Evolutionary conservation across 1,284 basidiomycete species (phyloP), one percentile per base, ranked within the genome.

Genomic region (Microbotryum violaceum): DNA sequence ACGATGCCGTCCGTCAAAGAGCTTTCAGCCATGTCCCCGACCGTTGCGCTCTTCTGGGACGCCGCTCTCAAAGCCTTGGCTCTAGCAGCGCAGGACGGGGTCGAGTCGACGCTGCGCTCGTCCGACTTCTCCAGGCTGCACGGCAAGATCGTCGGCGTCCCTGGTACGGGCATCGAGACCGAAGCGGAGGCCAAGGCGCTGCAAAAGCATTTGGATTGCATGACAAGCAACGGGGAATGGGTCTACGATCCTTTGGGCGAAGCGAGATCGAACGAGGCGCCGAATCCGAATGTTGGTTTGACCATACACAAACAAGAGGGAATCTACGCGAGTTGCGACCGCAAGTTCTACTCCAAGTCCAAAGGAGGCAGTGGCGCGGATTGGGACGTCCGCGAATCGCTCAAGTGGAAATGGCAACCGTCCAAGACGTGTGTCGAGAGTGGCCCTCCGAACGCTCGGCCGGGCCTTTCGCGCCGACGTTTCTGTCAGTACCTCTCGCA

Each of bases 301-400:
- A 64, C 68, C 10, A 67, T 73, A 1, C 73, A 73, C 67, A 74
- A 74, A 61, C 72, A 73, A 57, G 65, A 66, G 20, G 45, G 59
- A 4, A 47, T 63, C 14, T 63, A 64, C 51, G 67, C 72, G 7
- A 61, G 61, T n/a, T 74, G 73, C 63, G 73, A 74, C 55, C 71
- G 69, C 59, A 59, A 64, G 20, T 73, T 64, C 63, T 73, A 74
- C 67, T 42, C 37, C 37, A 42, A 18, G 37, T 12, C 37, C 37
- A 69, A 70, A 47, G 61, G 55, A 18, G 52, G 47, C 7, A 42
- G 55, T 25, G 37, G 4, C 10, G 25, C 6, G 7, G 60, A 46
- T 3, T 73, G 72, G 72, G 55, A 64, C 50, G 70, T 73, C 1
- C 57, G 72, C 20, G 61, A 70, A 21, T 67, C 64, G 16, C 65